Conservation (phyloP, 2,329 filamentous ascomycete species). For the Dactylellina drechsleri region DNA sequence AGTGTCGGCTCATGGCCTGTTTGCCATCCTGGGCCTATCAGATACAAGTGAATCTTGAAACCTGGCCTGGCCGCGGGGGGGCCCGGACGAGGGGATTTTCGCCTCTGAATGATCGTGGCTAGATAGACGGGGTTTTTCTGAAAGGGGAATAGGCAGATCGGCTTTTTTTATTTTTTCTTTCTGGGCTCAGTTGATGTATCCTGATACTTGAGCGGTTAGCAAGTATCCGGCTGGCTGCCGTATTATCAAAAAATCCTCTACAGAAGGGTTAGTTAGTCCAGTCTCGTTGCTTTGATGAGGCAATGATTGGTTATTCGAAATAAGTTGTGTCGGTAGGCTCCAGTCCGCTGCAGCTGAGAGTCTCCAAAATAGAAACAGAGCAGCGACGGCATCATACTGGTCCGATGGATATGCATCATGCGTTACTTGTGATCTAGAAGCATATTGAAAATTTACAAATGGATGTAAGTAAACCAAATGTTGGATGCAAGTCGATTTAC, state of each 20-base stretch:
- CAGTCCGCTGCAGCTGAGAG: slow-evolving; percentile 31
- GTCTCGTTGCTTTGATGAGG: slow-evolving; percentile 18
- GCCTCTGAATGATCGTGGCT: slow-evolving; percentile 52
- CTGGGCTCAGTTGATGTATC: slow-evolving; percentile 40
- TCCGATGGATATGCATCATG: slow-evolving; percentile 4
- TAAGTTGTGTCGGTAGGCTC: slow-evolving; percentile 31
- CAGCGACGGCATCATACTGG: slow-evolving; percentile 24
- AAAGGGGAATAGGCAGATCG: slow-evolving; percentile 36
- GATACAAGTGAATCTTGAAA: slow-evolving; percentile 37
- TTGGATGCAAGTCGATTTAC: slow-evolving; percentile 44
- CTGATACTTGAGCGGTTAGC: slow-evolving; percentile 31
- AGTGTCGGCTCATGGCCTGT: slow-evolving; percentile 37
- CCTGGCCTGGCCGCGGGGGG: slow-evolving; percentile 36
- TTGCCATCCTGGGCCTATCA: slow-evolving; percentile 43
- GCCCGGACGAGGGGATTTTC: slow-evolving; percentile 27
- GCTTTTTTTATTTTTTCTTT: slow-evolving; percentile 2
- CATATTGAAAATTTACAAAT: slow-evolving; percentile 19
- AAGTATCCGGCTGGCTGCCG: slow-evolving; percentile 33
- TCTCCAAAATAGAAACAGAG: slow-evolving; percentile 44
- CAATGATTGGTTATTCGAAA: slow-evolving; percentile 27
- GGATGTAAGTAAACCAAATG: slow-evolving; percentile 7
- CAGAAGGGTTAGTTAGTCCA: slow-evolving; percentile 10
- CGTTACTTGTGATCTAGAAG: slow-evolving; percentile 26
- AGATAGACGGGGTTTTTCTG: slow-evolving; percentile 40
- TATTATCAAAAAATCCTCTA: slow-evolving; percentile 30